phyloP scores from a whole-genome alignment of 2,329 filamentous ascomycete genomes.

The Lasiodiplodia hormozganensis region DNA sequence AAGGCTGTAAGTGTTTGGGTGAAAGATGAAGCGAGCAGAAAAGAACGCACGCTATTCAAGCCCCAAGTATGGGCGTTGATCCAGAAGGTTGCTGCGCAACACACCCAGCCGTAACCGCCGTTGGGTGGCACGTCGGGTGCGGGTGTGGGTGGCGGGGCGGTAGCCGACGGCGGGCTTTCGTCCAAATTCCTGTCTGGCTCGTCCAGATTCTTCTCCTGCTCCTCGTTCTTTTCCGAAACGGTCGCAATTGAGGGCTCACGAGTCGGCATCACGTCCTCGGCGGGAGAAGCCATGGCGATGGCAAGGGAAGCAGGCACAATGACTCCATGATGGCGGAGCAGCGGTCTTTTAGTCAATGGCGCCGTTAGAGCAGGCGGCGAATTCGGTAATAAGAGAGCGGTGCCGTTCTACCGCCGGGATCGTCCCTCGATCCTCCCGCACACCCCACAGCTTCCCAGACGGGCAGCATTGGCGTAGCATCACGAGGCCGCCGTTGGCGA shows the following conservation, averaged over 20 bases:
- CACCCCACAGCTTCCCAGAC: slow-evolving; percentile 10
- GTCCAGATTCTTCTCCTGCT: slow-evolving; percentile 17
- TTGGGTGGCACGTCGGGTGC: slow-evolving; percentile 53
- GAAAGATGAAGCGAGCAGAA: not conserved
- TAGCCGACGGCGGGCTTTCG: not conserved
- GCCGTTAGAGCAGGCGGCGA: not conserved
- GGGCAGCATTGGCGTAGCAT: slow-evolving; percentile 4
- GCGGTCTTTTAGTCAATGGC: slow-evolving; percentile 21
- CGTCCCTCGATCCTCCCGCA: slow-evolving; percentile 17
- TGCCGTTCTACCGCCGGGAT: slow-evolving; percentile 16
- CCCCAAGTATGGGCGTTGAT: slow-evolving; percentile 60
- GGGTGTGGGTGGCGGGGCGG: not conserved
- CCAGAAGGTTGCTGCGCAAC: slow-evolving; percentile 51
- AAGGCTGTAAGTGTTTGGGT: not conserved
- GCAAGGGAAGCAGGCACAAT: not conserved
- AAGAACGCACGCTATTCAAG: slow-evolving; percentile 46
- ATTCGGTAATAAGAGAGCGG: slow-evolving; percentile 12
- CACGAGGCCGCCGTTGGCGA: slow-evolving; percentile 5
- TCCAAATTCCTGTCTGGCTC: slow-evolving; percentile 10
- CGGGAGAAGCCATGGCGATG: not conserved
- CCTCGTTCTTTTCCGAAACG: slow-evolving; percentile 5
- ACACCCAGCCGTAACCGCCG: slow-evolving; percentile 68
- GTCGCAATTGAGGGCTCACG: slow-evolving; percentile 6
- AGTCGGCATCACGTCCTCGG: not conserved
- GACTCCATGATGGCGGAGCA: slow-evolving; percentile 3